phyloP scores from a whole-genome alignment of 2,329 filamentous ascomycete genomes.

The Bimuria novae-zelandiae region DNA sequence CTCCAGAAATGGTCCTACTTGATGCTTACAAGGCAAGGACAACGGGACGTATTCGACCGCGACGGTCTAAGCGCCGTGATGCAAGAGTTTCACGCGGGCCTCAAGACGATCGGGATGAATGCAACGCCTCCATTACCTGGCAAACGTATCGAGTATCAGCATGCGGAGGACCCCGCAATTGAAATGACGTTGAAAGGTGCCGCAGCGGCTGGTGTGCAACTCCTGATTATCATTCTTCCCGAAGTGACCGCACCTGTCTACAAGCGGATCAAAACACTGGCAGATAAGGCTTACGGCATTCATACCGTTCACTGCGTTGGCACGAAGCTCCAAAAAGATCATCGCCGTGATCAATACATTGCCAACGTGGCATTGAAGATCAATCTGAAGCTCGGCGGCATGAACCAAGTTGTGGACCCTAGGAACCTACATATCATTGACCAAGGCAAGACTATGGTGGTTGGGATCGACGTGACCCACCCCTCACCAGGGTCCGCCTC shows the following conservation, averaged over 20 bases:
- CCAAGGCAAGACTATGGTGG: conserved; percentile 74
- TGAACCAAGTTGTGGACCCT: conserved; percentile 65
- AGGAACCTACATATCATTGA: conserved; percentile 61
- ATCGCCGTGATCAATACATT: conserved; percentile 43
- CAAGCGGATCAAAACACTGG: conserved; percentile 28
- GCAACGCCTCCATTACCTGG: background rate
- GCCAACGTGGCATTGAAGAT: conserved; percentile 62
- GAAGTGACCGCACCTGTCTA: conserved; percentile 23
- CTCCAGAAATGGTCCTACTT: conserved; percentile 21
- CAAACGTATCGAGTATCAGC: conserved; percentile 8
- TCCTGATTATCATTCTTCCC: conserved; percentile 25
- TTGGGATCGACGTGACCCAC: conserved; percentile 88
- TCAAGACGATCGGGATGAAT: conserved; percentile 17
- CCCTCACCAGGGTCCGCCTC: conserved; percentile 68
- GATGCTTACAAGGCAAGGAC: conserved; percentile 12
- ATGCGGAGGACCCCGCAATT: conserved; percentile 13
- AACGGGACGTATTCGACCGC: conserved; percentile 12
- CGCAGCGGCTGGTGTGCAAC: conserved; percentile 1
- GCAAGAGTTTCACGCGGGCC: conserved; percentile 15
- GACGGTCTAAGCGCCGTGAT: conserved; percentile 6
- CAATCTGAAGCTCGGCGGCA: conserved; percentile 42
- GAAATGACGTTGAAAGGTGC: conserved; percentile 3
- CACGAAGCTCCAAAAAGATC: conserved; percentile 44
- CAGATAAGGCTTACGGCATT: conserved; percentile 26
- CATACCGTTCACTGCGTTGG: conserved; percentile 29